phyloP scores from a whole-genome alignment of 2,329 filamentous ascomycete species.

The Aphanoascus verrucosus region DNA sequence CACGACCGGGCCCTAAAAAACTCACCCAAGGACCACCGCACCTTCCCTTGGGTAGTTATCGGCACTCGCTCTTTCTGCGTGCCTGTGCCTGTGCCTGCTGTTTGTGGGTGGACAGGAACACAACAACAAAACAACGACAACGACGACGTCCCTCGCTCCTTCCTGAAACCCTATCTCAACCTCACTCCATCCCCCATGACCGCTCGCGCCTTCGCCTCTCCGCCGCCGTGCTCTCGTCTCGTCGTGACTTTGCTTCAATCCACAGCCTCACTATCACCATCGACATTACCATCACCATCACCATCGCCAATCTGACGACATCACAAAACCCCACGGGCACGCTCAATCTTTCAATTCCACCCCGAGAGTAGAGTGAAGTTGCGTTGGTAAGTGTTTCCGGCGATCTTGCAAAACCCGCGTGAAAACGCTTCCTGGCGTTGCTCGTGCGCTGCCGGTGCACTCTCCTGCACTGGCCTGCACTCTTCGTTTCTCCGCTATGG shows the following conservation, averaged over 20 bases:
- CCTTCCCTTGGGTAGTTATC: neutral
- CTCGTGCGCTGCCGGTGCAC: constrained; percentile 22
- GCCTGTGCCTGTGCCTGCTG: no score
- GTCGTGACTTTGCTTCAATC: no score
- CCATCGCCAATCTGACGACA: no score
- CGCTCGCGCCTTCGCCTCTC: neutral
- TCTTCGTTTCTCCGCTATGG: constrained; percentile 45
- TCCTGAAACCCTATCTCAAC: neutral
- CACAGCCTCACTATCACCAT: no score
- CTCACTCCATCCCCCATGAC: constrained; percentile 1
- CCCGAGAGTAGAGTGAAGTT: no score
- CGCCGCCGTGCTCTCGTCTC: no score
- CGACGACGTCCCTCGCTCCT: neutral
- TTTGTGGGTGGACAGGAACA: constrained; percentile 3
- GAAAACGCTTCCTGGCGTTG: constrained; percentile 9
- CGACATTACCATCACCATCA: no score
- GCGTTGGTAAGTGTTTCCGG: no score
- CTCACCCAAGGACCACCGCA: neutral
- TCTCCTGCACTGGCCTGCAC: constrained; percentile 17
- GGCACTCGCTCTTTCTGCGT: neutral
- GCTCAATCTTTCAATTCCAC: neutral
- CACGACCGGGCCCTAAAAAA: neutral
- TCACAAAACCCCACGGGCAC: no score
- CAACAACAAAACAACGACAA: neutral
- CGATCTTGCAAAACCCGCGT: no score